Base-by-base conservation (phyloP, 2,329 filamentous ascomycete genomes). In the Westerdykella aurantiaca region DNA sequence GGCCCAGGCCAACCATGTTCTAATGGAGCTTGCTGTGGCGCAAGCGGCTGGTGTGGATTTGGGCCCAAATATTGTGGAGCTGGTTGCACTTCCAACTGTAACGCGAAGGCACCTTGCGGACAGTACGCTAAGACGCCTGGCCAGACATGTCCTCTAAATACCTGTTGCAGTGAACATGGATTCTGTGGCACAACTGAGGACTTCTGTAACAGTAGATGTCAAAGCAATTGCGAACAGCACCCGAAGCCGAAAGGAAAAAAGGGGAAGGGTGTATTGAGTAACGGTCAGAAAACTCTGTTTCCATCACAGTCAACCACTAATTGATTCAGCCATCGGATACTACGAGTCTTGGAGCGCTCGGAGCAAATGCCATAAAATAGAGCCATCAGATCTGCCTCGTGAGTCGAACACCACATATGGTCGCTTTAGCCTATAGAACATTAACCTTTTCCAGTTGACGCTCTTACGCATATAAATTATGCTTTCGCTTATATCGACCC, bases 71-170 rank as follows among this genome's bases (percentile, higher is more conserved):
- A 53, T 38, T 53, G 53, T 39, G n/a, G 5, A 3, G 34, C 38
- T 6, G 31, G 25, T 18, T 64, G 61, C 41, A 51, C 51, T 1
- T 56, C 60, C 9, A 66, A 68, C 42, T 70, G 68, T 42, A 51
- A 69, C 49, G 64, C 66, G n/a, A 60, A 51, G n/a, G 64, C 64
- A 3, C 56, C 63, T 34, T 70, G 67, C 31, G 67, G 67, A 14
- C 45, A 63, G 17, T 58, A 62, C 42, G 58, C 56, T 16, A 34
- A 1, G 31, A 39, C 0, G 43, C 44, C 1, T 43, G 44, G 3
- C 46, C 47, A 38, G 18, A 47, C 9, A 4, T 55, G 52, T 18
- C 47, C 48, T 1, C 34, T 54, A 5, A 52, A 56, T 10, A 42
- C 48, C 10, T 59, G 55, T 41, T 57, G 55, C 43, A 21, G 18